Evolutionary conservation across 129 eudicot species (phyloP), one percentile per base, ranked within the genome.

Genomic region (Mikania micrantha): DNA sequence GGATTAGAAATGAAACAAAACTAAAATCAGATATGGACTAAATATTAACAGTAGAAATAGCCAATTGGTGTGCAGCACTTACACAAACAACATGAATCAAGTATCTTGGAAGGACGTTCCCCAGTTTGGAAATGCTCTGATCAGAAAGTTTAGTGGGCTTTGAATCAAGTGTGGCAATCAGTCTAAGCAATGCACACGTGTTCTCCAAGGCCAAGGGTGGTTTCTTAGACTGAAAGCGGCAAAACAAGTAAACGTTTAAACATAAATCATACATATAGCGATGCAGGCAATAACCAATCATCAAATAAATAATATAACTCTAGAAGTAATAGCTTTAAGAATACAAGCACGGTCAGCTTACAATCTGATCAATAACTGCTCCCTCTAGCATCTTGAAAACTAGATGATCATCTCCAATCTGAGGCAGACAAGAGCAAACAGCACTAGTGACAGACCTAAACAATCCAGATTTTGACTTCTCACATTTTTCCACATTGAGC

Each of bases 371-470:
- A 63, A 88, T 34, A 68, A 92, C 74, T 27, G 81, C 59, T 69
- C 80, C 80, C 82, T 88, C 98, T 60, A 93, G 73, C 85, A 88
- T 82, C 79, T 84, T 80, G 24, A 86, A 70, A 69, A 88, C 84
- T 76, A 86, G 86, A 71, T 27, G 34, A 70, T 53, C 81, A 73
- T 84, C 95, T 42, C 98, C 98, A 42, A 93, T 85, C 79, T 81
- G 86, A n/a, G 84, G 68, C 76, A 93, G 71, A 70, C n/a, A 77
- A 57, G 90, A 86, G 84, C 96, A 80, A 66, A 84, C 87, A 47
- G 42, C 56, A 53, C 83, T 75, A 25, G 90, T 81, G 69, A 93
- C 36, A 9, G 79, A 70, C 71, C 79, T 82, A 54, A 69, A 88
- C 54, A 86, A 80, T 64, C 67, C 68, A 53, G 67, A 71, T 22